Conservation (phyloP, 441 rosid species). For the Aquilaria agallochum region DNA sequence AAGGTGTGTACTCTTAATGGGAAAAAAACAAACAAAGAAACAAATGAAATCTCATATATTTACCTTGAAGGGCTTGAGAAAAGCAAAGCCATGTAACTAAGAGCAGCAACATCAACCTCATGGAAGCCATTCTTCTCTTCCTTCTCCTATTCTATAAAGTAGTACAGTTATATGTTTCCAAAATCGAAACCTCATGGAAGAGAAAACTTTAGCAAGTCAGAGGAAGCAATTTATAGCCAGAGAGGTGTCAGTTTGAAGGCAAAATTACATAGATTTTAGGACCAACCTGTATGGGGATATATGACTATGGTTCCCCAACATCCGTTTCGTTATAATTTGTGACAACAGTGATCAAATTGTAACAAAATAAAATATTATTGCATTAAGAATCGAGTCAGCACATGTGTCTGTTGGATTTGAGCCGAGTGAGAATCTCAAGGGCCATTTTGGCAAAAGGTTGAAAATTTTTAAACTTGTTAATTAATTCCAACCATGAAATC, state of each 20-base stretch:
- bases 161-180: not conserved
- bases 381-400: conserved; percentile 38
- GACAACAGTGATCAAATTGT: too few relatives aligned
- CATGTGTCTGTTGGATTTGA: conserved; percentile 29
- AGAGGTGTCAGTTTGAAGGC: conserved; percentile 3
- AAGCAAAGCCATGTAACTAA: conserved; percentile 10
- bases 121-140: conserved; percentile 13
- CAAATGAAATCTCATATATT: not conserved
- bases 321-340: conserved; percentile 5
- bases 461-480: too few relatives aligned
- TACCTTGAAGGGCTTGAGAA: conserved; percentile 22
- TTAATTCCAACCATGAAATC: not conserved
- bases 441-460: not conserved
- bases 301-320: conserved; percentile 15
- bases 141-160: not conserved
- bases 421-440: conserved; percentile 26
- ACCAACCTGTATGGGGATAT: not conserved
- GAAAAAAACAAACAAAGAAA: not conserved
- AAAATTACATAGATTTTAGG: conserved; percentile 10
- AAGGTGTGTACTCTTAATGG: too few relatives aligned
- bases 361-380: conserved; percentile 11
- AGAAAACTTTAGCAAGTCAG: not conserved
- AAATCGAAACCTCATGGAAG: not conserved
- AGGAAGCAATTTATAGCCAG: conserved; percentile 10
- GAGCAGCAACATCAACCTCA: conserved; percentile 14